Evolutionary conservation across 805 yeast genomes (phyloP), one percentile per base, ranked within the genome.

Genomic region (Barnettozyma californica): DNA sequence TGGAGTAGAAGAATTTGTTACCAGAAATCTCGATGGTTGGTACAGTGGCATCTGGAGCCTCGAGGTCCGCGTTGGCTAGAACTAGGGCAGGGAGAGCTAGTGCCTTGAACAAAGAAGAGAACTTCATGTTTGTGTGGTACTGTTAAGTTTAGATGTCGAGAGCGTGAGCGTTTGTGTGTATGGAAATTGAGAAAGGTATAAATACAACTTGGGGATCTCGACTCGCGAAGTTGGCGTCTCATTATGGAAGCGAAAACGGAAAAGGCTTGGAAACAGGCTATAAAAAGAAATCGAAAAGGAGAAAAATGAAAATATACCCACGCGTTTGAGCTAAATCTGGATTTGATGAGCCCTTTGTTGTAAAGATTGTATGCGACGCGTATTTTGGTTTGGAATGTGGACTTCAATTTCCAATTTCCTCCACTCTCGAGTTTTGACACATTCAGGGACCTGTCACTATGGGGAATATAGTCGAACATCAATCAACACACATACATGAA

Each of bases 1-100:
- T 76, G 41, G 81, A 65, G 69, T 79, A 81, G 67, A 80, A 85
- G 66, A 87, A 85, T 67, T 82, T 79, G 73, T 79, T 81, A 36
- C 87, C 88, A 25, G 71, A 70, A 37, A 81, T 75, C 49, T 78
- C 84, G 52, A 84, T 76, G 35, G 80, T 56, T 21, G 83, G 76
- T 23, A 73, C 56, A 41, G 59, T 59, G 16, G 62, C 62, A 29
- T 68, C 67, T 20, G 62, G 41, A 5, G 58, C 62, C 2, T 48
- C 54, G 1, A 58, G 53, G 46, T 56, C 63, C 9, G 48, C 37
- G 38, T 56, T 55, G 25, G 62, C 63, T 9, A 52, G 29, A 29
- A 43, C 53, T 2, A 29, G 20, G 11, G 51, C 19, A 10, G 44
- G 41, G 18, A 40, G 39, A 21, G 41, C 45, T 11, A 48, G 35